These are phyloP conservation scores for Naematelia aurantialba DNA, from an alignment of 768 basidiomycete genomes.

Conservation along the genomic window DNA sequence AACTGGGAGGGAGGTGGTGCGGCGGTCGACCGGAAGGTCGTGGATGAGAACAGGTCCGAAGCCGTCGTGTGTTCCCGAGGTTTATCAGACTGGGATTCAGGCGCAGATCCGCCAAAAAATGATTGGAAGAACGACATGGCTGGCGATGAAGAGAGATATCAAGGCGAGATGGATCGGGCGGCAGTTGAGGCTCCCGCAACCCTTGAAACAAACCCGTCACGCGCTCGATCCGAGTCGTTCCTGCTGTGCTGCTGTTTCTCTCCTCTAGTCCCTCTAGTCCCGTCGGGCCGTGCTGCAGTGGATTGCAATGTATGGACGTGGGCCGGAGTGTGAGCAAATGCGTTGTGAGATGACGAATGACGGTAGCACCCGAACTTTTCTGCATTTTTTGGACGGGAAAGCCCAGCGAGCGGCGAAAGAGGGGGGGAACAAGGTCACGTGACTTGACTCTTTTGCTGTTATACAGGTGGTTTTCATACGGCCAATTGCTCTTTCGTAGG, in stretches of 20 bases:
- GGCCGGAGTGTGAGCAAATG: too few relatives aligned
- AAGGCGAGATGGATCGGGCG: too few relatives aligned
- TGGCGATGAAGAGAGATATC: too few relatives aligned
- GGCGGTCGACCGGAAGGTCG: constrained; percentile 34
- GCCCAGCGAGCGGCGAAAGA: neutral
- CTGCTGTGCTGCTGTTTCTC: too few relatives aligned
- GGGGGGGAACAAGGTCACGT: neutral
- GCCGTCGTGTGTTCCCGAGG: constrained; percentile 26
- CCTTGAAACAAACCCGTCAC: too few relatives aligned
- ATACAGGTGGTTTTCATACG: neutral
- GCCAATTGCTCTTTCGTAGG: neutral
- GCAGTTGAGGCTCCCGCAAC: too few relatives aligned
- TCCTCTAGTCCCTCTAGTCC: too few relatives aligned
- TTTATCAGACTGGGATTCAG: constrained; percentile 10
- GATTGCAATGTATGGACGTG: too few relatives aligned
- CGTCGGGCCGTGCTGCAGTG: too few relatives aligned
- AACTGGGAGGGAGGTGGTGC: constrained; percentile 22
- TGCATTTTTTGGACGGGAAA: constrained; percentile 6
- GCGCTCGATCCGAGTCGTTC: too few relatives aligned
- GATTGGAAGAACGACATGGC: constrained; percentile 43
- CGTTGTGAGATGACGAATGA: constrained; percentile 5
- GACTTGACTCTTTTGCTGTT: neutral
- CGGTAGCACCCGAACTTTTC: neutral
- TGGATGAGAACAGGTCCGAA: constrained; percentile 43
- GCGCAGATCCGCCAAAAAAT: constrained; percentile 21